Evolutionary conservation across 768 basidiomycete genomes (phyloP), one percentile per base, ranked within the genome.

Genomic region (Russula compacta): DNA sequence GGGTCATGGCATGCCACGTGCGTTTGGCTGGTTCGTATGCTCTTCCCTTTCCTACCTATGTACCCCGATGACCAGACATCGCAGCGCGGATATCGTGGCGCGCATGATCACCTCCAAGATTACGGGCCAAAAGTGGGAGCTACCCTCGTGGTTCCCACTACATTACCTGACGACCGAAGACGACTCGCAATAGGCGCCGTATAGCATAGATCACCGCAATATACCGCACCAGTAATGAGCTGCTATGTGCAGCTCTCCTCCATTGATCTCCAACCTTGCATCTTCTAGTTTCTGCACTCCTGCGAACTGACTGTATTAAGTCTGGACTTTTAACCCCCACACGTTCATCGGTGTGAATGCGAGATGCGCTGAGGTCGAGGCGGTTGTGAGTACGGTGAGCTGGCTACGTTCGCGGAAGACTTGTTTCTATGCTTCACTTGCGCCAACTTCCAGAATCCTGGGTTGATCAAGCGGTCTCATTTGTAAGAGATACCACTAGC

Each of bases 1-100:
- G 0, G 89, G 89, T 1, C 89, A 91, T 64, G 90, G 89, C 0
- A 91, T 92, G 87, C 82, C 89, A 4, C 81, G 86, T 5, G 82
- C 85, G 0, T 89, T 79, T 69, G 82, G 80, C 35, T 89, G 87
- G 88, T 86, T 66, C 46, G 79, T 60, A 56, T 36, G 10, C 58
- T 11, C 43, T 54, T 15, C 40, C 21, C 12, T 32, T 29, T 24
- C 33, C 24, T 29, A 29, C 24, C 24, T 29, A 48, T 43, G 17
- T n/a, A 21, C 47, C 32, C 11, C 33, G 50, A 47, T 32, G n/a
- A 60, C 38, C 17, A n/a, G 38, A 40, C 15, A 33, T 42, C 50
- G 21, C 64, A 87, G 87, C 59, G 87, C 83, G 17, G 83, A 89
- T 68, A 81, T 74, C 3, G 72, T 87, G 4, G 81, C 78, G 3